phyloP scores from a whole-genome alignment of 2,329 filamentous ascomycete species.

The Pseudogymnoascus verrucosus region DNA sequence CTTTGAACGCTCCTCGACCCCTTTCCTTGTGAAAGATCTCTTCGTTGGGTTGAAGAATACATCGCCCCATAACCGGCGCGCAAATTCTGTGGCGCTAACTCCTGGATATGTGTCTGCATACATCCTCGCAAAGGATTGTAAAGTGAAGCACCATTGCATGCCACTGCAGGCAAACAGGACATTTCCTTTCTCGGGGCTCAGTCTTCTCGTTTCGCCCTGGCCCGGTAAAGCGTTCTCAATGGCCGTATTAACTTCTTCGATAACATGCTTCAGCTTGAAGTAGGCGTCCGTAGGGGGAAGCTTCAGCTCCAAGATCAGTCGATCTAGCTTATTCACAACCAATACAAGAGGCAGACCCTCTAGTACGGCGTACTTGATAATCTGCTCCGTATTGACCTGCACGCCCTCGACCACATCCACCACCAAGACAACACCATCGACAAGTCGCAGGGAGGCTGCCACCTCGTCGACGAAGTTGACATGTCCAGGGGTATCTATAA shows the following conservation, averaged over 20 bases:
- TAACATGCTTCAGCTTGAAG: slow-evolving; percentile 97
- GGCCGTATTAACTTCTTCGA: slow-evolving; percentile 94
- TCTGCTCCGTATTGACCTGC: slow-evolving; percentile 94
- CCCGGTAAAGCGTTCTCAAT: slow-evolving; percentile 84
- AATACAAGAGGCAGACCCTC: slow-evolving; percentile 84
- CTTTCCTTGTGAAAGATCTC: slow-evolving; percentile 85
- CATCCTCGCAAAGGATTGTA: slow-evolving; percentile 92
- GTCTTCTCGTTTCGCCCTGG: slow-evolving; percentile 65
- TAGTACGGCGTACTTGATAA: slow-evolving; percentile 89
- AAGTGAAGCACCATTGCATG: slow-evolving; percentile 95
- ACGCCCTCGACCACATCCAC: slow-evolving; percentile 98
- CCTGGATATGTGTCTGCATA: slow-evolving; percentile 83
- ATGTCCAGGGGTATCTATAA: slow-evolving; percentile 92
- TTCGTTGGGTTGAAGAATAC: slow-evolving; percentile 91
- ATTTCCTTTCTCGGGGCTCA: slow-evolving; percentile 95
- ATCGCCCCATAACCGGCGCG: slow-evolving; percentile 84
- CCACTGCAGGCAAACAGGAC: slow-evolving; percentile 92
- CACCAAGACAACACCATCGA: slow-evolving; percentile 85
- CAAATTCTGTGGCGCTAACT: slow-evolving; percentile 76
- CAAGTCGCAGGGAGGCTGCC: slow-evolving; percentile 75
- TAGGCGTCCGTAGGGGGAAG: slow-evolving; percentile 92
- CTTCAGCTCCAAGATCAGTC: slow-evolving; percentile 87
- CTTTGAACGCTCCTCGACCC: slow-evolving; percentile 69
- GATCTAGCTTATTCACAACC: slow-evolving; percentile 95
- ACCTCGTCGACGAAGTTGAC: slow-evolving; percentile 99